phyloP scores from a whole-genome alignment of 768 basidiomycete species.

The Trametes elegans region DNA sequence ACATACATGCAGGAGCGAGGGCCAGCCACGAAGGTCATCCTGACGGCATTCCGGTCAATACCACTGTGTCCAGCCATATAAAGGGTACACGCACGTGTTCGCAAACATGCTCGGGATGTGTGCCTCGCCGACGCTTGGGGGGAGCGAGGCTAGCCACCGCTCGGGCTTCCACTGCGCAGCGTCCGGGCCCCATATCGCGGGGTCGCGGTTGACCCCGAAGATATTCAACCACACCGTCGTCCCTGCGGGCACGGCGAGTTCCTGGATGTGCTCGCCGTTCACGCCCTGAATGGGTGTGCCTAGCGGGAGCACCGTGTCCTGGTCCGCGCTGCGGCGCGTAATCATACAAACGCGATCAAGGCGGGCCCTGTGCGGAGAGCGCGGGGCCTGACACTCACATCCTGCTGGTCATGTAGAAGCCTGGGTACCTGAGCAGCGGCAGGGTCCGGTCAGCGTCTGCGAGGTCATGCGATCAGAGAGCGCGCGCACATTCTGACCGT shows the following conservation, averaged over 20 bases:
- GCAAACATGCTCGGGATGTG: conserved; percentile 7
- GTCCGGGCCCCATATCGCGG: conserved; percentile 9
- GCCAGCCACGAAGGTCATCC: conserved; percentile 9
- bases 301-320: conserved; percentile 11
- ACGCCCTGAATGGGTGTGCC: not conserved
- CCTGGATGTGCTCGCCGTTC: not conserved
- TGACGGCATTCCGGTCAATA: not conserved
- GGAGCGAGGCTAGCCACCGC: conserved; percentile 9
- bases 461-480: too few relatives aligned
- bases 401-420: conserved; percentile 1
- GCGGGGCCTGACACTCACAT: not conserved
- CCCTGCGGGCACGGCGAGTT: not conserved
- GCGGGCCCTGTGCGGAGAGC: not conserved
- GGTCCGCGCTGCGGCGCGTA: not conserved
- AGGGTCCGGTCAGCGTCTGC: not conserved
- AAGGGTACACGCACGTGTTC: not conserved
- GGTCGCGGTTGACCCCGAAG: conserved; percentile 3
- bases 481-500: conserved; percentile 3
- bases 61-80: not conserved
- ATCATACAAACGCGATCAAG: too few relatives aligned
- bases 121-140: conserved; percentile 2
- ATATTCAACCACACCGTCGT: conserved; percentile 6
- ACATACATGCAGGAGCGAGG: conserved; percentile 5
- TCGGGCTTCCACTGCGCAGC: conserved; percentile 13
- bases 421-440: not conserved